Conservation (phyloP, 805 yeast species). For the Myxozyma mucilagina region DNA sequence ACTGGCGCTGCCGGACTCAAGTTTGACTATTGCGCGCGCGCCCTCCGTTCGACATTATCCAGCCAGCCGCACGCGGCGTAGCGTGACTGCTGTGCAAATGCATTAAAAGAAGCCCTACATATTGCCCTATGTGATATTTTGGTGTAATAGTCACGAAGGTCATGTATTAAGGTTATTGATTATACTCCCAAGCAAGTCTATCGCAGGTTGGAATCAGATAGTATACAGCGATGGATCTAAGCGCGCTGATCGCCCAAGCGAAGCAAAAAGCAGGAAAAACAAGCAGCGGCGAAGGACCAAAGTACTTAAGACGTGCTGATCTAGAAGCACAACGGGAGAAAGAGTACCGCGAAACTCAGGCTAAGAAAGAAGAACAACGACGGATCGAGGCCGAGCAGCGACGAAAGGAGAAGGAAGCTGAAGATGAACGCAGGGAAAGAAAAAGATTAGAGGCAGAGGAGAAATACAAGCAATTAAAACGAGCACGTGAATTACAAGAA, state of each 20-base stretch:
- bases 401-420: slow-evolving; percentile 39
- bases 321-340: slow-evolving; percentile 27
- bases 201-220: neutral
- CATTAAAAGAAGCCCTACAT: neutral
- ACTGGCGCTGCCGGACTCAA: neutral
- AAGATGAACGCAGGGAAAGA: slow-evolving; percentile 32
- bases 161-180: neutral
- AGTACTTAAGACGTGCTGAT: slow-evolving; percentile 29
- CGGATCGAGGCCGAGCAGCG: slow-evolving; percentile 33
- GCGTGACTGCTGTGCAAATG: neutral
- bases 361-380: slow-evolving; percentile 22
- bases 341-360: slow-evolving; percentile 32
- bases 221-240: slow-evolving; percentile 48
- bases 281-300: slow-evolving; percentile 13
- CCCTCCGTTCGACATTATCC: neutral
- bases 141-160: neutral
- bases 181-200: neutral
- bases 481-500: slow-evolving; percentile 28
- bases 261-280: slow-evolving; percentile 44
- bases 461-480: slow-evolving; percentile 31
- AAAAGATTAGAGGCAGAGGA: slow-evolving; percentile 32
- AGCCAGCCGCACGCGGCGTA: neutral
- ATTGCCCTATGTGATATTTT: neutral
- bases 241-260: slow-evolving; percentile 45
- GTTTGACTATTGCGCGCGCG: neutral